Evolutionary conservation across 805 yeast species (phyloP), one percentile per base, ranked within the genome.

Genomic region (Metschnikowia cerradonensis): DNA sequence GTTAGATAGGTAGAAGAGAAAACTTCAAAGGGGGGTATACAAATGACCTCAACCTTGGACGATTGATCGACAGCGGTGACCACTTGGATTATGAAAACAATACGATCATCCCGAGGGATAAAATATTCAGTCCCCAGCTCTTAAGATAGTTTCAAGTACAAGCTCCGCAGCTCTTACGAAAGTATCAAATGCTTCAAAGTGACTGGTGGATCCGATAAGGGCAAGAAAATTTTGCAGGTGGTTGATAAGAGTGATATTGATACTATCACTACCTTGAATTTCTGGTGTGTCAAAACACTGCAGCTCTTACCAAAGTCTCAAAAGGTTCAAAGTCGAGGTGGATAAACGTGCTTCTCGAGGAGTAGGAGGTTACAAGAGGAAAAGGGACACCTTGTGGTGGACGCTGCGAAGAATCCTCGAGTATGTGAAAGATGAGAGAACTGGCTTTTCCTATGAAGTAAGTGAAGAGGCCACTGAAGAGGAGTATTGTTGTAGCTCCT

Each of bases 181-280:
- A 81, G 90, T 23, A 6, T 67, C 1, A 81, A 77, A 47, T 89
- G 96, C 96, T 81, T 77, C 55, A 73, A 86, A 47, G 79, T 84
- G 1, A 85, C 94, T 0, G 94, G 92, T 1, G 68, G 68, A 4
- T 70, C 73, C 2, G 66, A 67, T 3, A 72, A 75, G 13, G 65
- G 68, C 3, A 68, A 59, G n/a, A 57, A 61, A 57, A 62, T 8
- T 62, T 30, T 45, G 8, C 55, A 51, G 14, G 19, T 34, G 8
- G 59, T 52, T 11, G 54, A 52, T 6, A 23, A 44, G 14, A 34
- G 51, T 10, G 59, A 56, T 11, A 45, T 53, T 3, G 53, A 69
- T 5, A 60, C 70, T 1, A 68, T 81, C 1, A 67, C 73, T 14
- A 97, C 90, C 0, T 70, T 92, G 11, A 92, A 98, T 65, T 68